phyloP scores from a whole-genome alignment of 2,329 filamentous ascomycete species.

The Aspergillus fischeri region DNA sequence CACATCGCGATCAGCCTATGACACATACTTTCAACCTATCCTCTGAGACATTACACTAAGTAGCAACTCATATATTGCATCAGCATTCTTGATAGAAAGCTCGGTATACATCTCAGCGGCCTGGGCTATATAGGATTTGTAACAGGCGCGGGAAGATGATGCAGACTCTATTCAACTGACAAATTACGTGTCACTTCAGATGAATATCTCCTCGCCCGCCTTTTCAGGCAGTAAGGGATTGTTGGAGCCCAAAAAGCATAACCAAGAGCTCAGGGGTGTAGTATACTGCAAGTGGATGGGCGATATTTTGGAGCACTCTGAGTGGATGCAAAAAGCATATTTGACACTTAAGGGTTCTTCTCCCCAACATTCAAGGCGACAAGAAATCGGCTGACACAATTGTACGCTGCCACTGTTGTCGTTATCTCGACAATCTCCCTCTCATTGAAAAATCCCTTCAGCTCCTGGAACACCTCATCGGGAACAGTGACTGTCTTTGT shows the following conservation, averaged over 20 bases:
- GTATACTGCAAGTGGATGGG: no score
- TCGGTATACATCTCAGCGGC: not conserved
- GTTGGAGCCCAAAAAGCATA: no score
- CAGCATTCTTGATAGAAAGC: not conserved
- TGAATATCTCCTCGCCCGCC: not conserved
- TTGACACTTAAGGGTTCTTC: conserved; percentile 28
- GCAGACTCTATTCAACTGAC: not conserved
- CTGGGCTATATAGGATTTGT: not conserved
- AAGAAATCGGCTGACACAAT: conserved; percentile 78
- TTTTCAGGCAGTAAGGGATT: no score
- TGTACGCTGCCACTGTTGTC: conserved; percentile 73
- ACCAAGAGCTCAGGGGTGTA: no score
- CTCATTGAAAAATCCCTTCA: conserved; percentile 62
- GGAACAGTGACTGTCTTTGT: conserved; percentile 67
- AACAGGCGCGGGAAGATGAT: not conserved
- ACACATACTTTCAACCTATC: not conserved
- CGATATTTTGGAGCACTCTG: not conserved
- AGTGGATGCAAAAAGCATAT: not conserved
- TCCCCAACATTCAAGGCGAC: conserved; percentile 68
- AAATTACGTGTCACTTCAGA: not conserved
- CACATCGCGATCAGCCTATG: not conserved
- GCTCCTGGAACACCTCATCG: conserved; percentile 61
- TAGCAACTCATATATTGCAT: not conserved
- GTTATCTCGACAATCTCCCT: conserved; percentile 77
- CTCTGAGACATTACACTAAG: no score